A percentile compares a stretch with the other conserved stretches of the same genome.
phyloP scores from a whole-genome alignment of 2,329 filamentous ascomycete genomes.

The Neonectria ditissima region DNA sequence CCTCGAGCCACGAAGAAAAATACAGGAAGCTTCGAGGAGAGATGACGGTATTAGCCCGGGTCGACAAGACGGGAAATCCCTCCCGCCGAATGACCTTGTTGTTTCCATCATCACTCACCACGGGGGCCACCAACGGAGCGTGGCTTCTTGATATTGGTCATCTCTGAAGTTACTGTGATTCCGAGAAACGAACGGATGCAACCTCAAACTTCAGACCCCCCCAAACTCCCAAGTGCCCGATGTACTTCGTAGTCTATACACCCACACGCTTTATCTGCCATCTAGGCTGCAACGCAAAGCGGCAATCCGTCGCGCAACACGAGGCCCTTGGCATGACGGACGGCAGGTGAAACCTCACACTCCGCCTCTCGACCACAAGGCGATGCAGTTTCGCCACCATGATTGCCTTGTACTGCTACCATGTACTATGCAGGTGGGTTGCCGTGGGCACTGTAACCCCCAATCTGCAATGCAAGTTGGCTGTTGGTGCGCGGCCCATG shows the following conservation, averaged over 20 bases:
- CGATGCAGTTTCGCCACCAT: neutral
- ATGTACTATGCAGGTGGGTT: too few relatives aligned
- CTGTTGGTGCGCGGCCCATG: conserved; percentile 1
- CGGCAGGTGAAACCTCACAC: neutral
- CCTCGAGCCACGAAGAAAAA: neutral
- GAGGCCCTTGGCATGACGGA: too few relatives aligned
- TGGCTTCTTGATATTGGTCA: neutral
- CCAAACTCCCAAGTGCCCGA: too few relatives aligned
- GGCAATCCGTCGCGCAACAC: neutral
- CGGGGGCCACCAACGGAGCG: neutral
- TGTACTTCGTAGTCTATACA: neutral
- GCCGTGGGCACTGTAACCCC: neutral
- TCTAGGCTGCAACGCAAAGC: neutral
- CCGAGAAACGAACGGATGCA: neutral
- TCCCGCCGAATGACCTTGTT: neutral
- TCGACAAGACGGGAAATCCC: neutral
- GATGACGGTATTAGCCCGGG: neutral
- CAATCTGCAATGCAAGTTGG: conserved; percentile 6
- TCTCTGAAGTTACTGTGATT: neutral
- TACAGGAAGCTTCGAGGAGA: neutral
- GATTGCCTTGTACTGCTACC: conserved; percentile 3
- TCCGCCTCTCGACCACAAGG: too few relatives aligned
- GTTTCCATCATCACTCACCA: neutral
- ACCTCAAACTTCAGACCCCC: neutral
- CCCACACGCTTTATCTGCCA: neutral